These are phyloP conservation scores for Corynascus novoguineensis DNA, from an alignment of 495 filamentous ascomycete genomes.

Conservation along the genomic window DNA sequence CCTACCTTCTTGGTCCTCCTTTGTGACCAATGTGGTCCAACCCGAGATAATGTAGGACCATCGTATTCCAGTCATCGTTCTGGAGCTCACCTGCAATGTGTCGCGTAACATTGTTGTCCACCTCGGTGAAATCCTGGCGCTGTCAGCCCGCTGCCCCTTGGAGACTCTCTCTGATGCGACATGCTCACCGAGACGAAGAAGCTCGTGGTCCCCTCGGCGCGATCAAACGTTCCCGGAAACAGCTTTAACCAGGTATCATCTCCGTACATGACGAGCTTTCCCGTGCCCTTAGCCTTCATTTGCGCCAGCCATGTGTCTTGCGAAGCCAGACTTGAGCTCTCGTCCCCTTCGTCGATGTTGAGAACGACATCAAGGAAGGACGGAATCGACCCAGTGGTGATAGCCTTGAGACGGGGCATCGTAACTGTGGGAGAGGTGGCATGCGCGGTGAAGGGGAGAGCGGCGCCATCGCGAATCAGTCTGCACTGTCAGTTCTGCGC, in stretches of 20 bases:
- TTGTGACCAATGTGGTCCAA: slow-evolving; percentile 98
- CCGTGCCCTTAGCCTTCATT: slow-evolving; percentile 63
- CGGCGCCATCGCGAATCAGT: slow-evolving; percentile 73
- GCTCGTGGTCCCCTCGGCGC: slow-evolving; percentile 87
- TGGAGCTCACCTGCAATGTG: slow-evolving; percentile 73
- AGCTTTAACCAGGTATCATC: slow-evolving; percentile 99
- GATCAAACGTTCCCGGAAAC: slow-evolving; percentile 80
- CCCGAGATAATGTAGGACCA: slow-evolving; percentile 93
- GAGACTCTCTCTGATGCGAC: neutral
- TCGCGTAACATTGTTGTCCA: slow-evolving; percentile 94
- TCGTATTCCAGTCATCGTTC: slow-evolving; percentile 79
- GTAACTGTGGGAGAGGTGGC: slow-evolving; percentile 96
- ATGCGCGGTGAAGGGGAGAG: slow-evolving; percentile 91
- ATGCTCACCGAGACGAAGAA: slow-evolving; percentile 92
- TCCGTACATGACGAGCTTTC: slow-evolving; percentile 87
- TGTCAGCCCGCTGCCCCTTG: neutral
- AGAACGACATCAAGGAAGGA: slow-evolving; percentile 96
- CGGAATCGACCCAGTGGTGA: slow-evolving; percentile 93
- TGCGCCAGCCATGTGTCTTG: slow-evolving; percentile 97
- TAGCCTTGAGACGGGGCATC: slow-evolving; percentile 95
- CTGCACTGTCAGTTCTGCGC: slow-evolving; percentile 40
- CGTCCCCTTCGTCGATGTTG: slow-evolving; percentile 93
- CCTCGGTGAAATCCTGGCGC: slow-evolving; percentile 90
- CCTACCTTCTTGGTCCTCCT: slow-evolving; percentile 75
- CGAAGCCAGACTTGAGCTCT: slow-evolving; percentile 70